phyloP scores from a whole-genome alignment of 148 eudicot species.

The Rhododendron mucronatum region DNA sequence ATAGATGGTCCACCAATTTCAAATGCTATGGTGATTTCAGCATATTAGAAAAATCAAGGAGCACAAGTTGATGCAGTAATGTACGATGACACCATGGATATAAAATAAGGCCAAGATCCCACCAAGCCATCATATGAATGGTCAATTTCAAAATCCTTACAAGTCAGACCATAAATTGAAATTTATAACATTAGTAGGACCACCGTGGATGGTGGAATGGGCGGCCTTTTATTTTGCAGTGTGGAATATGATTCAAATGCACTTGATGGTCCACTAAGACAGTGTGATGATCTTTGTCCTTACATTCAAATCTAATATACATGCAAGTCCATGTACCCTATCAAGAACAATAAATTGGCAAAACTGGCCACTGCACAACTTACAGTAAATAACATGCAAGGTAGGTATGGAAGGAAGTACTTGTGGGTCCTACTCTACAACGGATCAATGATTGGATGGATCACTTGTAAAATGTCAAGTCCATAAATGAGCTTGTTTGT shows the following conservation, averaged over 20 bases:
- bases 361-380: conserved; percentile 8
- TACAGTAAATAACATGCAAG: conserved; percentile 16
- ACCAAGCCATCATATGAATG: not conserved
- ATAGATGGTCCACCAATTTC: not conserved
- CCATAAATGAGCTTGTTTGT: not conserved
- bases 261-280: conserved; percentile 7
- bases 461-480: conserved; percentile 22
- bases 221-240: not conserved
- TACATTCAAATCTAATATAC: not conserved
- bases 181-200: conserved; percentile 2
- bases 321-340: not conserved
- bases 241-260: conserved; percentile 1
- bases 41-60: conserved; percentile 1
- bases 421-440: conserved; percentile 22
- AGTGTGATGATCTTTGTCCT: not conserved
- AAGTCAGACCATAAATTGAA: not conserved
- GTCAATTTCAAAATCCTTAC: not conserved
- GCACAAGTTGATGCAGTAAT: not conserved
- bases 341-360: not conserved
- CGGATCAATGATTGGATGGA: conserved; percentile 35
- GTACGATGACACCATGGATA: not conserved
- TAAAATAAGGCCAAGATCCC: not conserved
- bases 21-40: not conserved
- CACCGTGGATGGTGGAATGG: conserved; percentile 5
- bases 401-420: conserved; percentile 31